phyloP scores from a whole-genome alignment of 345 rosid species.

The Pistacia vera region DNA sequence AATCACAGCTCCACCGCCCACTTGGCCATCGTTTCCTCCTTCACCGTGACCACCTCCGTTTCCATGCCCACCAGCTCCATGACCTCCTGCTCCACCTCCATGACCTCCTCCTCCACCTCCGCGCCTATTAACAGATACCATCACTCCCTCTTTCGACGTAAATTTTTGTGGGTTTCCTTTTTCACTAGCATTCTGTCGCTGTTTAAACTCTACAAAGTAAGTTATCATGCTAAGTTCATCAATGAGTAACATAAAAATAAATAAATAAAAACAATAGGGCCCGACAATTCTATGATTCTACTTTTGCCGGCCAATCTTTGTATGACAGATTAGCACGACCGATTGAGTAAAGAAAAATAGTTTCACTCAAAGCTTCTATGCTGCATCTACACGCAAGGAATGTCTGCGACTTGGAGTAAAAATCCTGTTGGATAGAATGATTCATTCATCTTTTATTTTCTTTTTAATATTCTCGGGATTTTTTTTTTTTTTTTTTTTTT shows the following conservation, averaged over 20 bases:
- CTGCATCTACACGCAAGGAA: neutral
- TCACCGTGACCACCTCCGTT: constrained; percentile 2
- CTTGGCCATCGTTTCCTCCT: neutral
- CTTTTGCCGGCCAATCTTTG: too few relatives aligned
- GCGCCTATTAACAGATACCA: constrained; percentile 13
- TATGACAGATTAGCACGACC: neutral
- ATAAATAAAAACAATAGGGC: too few relatives aligned
- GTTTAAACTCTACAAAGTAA: neutral
- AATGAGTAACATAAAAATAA: too few relatives aligned
- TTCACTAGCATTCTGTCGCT: neutral
- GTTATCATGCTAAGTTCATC: too few relatives aligned
- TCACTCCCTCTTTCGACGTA: neutral
- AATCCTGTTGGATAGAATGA: neutral
- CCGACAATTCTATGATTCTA: too few relatives aligned
- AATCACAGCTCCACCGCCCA: constrained; percentile 1
- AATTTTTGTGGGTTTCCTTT: neutral
- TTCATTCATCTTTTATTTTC: neutral
- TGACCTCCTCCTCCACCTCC: constrained; percentile 19
- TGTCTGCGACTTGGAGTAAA: neutral
- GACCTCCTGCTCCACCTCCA: constrained; percentile 12
- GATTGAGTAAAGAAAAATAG: neutral
- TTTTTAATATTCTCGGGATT: too few relatives aligned
- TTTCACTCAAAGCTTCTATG: too few relatives aligned
- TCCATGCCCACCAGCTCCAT: constrained; percentile 7
- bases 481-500: too few relatives aligned